phyloP scores from a whole-genome alignment of 192 early-diverging fungal species.

The Coemansia sp. region DNA sequence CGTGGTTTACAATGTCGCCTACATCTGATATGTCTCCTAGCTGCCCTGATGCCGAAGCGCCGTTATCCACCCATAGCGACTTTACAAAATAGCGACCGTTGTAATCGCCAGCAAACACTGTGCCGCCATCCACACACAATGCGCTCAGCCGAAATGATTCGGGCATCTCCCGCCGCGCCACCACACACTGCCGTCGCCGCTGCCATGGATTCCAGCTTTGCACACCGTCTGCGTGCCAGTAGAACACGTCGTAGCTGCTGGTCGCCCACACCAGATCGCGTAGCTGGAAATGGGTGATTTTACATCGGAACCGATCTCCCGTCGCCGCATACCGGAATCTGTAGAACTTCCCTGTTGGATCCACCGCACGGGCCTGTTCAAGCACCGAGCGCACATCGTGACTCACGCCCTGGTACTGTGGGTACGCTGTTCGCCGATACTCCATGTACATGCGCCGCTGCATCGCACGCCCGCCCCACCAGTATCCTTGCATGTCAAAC shows the following conservation, averaged over 20 bases:
- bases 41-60: neutral
- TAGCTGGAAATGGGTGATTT: conserved; percentile 50
- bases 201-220: conserved; percentile 45
- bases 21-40: neutral
- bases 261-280: conserved; percentile 54
- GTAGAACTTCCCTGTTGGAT: conserved; percentile 21
- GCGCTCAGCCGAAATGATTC: conserved; percentile 26
- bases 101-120: conserved; percentile 47
- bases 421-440: conserved; percentile 50
- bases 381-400: conserved; percentile 42
- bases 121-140: conserved; percentile 34
- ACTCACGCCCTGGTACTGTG: conserved; percentile 50
- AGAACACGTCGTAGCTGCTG: conserved; percentile 48
- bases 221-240: conserved; percentile 27
- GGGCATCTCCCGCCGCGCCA: conserved; percentile 27
- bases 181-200: conserved; percentile 15
- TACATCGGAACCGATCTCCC: conserved; percentile 26
- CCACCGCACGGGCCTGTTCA: conserved; percentile 14
- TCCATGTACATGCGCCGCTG: conserved; percentile 44
- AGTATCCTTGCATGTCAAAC: conserved; percentile 61
- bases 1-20: conserved; percentile 48
- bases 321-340: conserved; percentile 28
- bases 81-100: conserved; percentile 32
- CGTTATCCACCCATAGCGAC: conserved; percentile 13
- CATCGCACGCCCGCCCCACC: conserved; percentile 46